These are phyloP conservation scores for Phytophthora crassamura DNA, from an alignment of 352 stramenopile genomes.

Conservation along the genomic window DNA sequence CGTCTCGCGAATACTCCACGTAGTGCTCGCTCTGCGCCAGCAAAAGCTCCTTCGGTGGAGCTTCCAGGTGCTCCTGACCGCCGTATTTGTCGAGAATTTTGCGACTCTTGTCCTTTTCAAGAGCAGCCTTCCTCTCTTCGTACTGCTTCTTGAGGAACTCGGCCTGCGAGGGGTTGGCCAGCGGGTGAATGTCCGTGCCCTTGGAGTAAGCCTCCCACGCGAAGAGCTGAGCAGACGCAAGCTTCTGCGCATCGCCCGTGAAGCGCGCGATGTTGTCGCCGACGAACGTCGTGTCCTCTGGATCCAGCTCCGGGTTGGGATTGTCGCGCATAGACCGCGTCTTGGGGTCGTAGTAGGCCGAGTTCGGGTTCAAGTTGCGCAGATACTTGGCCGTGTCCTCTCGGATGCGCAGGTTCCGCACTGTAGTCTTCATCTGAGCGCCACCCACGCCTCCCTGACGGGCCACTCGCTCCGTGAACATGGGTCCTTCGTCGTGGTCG, in stretches of 20 bases:
- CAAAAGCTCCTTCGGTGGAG: constrained; percentile 77
- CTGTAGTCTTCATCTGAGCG: constrained; percentile 98
- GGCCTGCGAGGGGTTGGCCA: constrained; percentile 96
- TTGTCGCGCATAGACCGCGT: constrained; percentile 98
- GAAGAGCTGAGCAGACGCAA: constrained; percentile 96
- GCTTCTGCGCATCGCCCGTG: constrained; percentile 92
- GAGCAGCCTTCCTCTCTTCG: constrained; percentile 72
- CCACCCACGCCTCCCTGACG: constrained; percentile 96
- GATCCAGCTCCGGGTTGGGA: constrained; percentile 95
- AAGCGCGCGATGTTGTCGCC: constrained; percentile 97
- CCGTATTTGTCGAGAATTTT: constrained; percentile 97
- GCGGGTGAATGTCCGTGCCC: constrained; percentile 93
- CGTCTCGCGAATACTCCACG: constrained; percentile 94
- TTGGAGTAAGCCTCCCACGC: constrained; percentile 95
- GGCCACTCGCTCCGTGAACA: constrained; percentile 95
- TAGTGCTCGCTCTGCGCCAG: constrained; percentile 92
- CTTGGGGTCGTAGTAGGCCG: constrained; percentile 99
- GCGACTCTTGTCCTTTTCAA: constrained; percentile 71
- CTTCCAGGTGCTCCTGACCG: constrained; percentile 91
- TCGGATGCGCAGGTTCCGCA: constrained; percentile 98
- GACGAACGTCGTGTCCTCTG: constrained; percentile 93
- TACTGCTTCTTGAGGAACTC: constrained; percentile 97
- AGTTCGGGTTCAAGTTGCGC: constrained; percentile 98
- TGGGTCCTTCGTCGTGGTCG: constrained; percentile 91
- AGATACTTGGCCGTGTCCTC: constrained; percentile 99